These are phyloP conservation scores for Lagenaria siceraria DNA, from an alignment of 306 rosid species.

Conservation along the genomic window DNA sequence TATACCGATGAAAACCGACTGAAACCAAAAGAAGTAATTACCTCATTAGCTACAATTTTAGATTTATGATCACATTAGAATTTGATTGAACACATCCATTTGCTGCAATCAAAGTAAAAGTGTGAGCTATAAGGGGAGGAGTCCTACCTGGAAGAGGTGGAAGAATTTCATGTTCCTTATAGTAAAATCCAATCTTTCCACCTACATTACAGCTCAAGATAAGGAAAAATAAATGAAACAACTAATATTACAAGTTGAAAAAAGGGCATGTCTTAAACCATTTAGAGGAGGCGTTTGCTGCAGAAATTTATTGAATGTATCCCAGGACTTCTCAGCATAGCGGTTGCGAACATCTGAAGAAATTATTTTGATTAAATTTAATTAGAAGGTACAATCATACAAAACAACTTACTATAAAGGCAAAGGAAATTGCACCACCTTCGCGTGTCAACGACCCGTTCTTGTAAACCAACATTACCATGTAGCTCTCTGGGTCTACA, in stretches of 20 bases:
- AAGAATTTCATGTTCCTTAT: conserved; percentile 91
- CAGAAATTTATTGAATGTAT: conserved; percentile 48
- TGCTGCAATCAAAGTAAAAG: background rate
- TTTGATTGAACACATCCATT: background rate
- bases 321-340: conserved; percentile 74
- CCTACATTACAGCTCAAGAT: conserved; percentile 25
- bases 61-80: background rate
- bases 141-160: conserved; percentile 90
- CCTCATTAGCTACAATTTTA: background rate
- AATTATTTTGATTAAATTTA: background rate
- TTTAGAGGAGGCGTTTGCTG: conserved; percentile 64
- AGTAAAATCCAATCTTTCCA: conserved; percentile 90
- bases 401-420: background rate
- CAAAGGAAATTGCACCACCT: conserved; percentile 30
- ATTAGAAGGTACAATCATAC: conserved; percentile 1
- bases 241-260: background rate
- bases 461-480: conserved; percentile 95
- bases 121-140: background rate
- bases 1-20: conserved; percentile 81
- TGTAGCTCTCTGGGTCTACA: conserved; percentile 71
- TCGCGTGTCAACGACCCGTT: conserved; percentile 94
- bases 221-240: conserved; percentile 20
- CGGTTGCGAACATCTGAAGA: conserved; percentile 61
- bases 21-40: background rate
- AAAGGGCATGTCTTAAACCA: conserved; percentile 28